phyloP scores from a whole-genome alignment of 106 monocot species.

The Dioscorea zingiberensis region DNA sequence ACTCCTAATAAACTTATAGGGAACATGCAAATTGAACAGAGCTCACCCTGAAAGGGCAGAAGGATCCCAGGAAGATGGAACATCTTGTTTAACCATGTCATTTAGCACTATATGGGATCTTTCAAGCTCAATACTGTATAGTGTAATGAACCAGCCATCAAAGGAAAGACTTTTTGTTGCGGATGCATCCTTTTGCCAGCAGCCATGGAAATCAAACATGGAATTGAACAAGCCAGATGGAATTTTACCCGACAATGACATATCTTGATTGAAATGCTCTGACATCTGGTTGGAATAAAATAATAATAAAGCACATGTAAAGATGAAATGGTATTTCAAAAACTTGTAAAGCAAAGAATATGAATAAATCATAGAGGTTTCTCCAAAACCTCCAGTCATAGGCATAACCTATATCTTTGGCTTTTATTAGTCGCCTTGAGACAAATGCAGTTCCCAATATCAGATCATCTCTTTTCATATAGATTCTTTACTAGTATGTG shows the following conservation, averaged over 20 bases:
- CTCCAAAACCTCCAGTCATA: too few relatives aligned
- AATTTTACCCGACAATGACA: slow-evolving; percentile 63
- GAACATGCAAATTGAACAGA: not conserved
- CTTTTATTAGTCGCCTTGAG: too few relatives aligned
- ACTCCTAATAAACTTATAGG: not conserved
- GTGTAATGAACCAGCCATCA: slow-evolving; percentile 66
- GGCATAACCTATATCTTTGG: too few relatives aligned
- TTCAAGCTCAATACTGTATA: slow-evolving; percentile 59
- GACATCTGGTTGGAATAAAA: slow-evolving; percentile 49
- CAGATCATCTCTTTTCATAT: too few relatives aligned
- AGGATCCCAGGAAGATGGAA: slow-evolving; percentile 81
- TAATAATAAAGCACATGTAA: not conserved
- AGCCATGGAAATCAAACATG: slow-evolving; percentile 58
- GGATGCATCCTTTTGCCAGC: slow-evolving; percentile 66
- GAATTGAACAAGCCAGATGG: slow-evolving; percentile 78
- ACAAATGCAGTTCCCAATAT: too few relatives aligned
- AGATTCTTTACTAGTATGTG: too few relatives aligned
- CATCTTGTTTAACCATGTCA: slow-evolving; percentile 51
- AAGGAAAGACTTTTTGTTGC: slow-evolving; percentile 47
- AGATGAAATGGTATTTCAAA: too few relatives aligned
- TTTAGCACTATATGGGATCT: slow-evolving; percentile 32
- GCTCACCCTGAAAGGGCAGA: slow-evolving; percentile 56
- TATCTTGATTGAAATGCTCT: slow-evolving; percentile 57
- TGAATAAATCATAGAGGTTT: too few relatives aligned
- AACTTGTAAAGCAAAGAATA: too few relatives aligned